phyloP scores from a whole-genome alignment of 768 basidiomycete species.

The Rhizopogon rudus region DNA sequence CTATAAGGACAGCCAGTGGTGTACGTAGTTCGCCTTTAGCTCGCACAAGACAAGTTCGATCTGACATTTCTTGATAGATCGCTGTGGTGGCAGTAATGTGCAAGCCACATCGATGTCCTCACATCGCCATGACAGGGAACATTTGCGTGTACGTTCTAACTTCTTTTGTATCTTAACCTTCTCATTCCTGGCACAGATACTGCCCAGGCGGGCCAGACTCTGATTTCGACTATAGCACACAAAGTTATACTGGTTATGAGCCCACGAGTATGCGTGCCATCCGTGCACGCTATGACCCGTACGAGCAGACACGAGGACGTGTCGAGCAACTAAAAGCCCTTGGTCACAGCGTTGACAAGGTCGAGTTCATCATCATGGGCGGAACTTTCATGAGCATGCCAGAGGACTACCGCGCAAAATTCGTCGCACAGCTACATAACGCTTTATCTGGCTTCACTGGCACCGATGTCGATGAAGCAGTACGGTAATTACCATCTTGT shows the following conservation, averaged over 20 bases:
- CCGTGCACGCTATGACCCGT: slow-evolving; percentile 93
- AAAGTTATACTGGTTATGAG: slow-evolving; percentile 92
- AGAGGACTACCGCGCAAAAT: slow-evolving; percentile 90
- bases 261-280: slow-evolving; percentile 99
- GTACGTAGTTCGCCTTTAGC: slow-evolving; percentile 41
- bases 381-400: slow-evolving; percentile 99
- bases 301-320: slow-evolving; percentile 92
- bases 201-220: slow-evolving; percentile 99
- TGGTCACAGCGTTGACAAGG: slow-evolving; percentile 98
- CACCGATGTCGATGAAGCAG: slow-evolving; percentile 91
- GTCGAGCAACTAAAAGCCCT: slow-evolving; percentile 93
- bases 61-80: slow-evolving; percentile 50
- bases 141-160: slow-evolving; percentile 81
- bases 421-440: slow-evolving; percentile 95
- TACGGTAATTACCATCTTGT: slow-evolving; percentile 43
- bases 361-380: slow-evolving; percentile 94
- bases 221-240: slow-evolving; percentile 99
- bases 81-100: slow-evolving; percentile 99
- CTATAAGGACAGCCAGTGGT: slow-evolving; percentile 94
- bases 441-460: slow-evolving; percentile 95
- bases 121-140: slow-evolving; percentile 99
- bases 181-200: slow-evolving; percentile 48
- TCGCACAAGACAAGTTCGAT: background rate
- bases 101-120: slow-evolving; percentile 98
- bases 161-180: background rate